These are phyloP conservation scores for Cyclotella sp. DNA, from an alignment of 108 stramenopile species.

Conservation along the genomic window DNA sequence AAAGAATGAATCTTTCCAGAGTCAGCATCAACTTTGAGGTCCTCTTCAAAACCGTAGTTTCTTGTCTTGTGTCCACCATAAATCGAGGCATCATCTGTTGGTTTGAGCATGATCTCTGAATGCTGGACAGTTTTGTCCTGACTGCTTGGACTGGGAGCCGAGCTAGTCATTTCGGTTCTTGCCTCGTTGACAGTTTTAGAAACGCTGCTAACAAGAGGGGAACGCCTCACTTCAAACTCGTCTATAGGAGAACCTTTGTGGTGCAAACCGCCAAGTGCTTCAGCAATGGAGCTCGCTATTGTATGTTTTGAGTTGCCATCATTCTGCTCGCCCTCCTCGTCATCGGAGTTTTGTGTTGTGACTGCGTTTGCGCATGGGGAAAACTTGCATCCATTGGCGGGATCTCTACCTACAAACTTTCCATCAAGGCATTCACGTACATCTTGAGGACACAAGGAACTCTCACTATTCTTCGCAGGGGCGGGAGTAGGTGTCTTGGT, in stretches of 20 bases:
- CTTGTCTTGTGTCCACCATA: neutral
- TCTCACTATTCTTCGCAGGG: neutral
- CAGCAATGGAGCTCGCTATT: neutral
- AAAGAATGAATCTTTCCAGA: constrained; percentile 11
- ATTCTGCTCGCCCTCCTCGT: neutral
- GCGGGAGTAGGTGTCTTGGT: neutral
- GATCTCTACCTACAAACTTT: constrained; percentile 38
- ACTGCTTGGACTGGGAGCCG: neutral
- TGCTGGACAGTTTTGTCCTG: neutral
- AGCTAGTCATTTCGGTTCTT: no score
- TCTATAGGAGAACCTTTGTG: neutral
- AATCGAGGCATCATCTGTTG: constrained; percentile 8
- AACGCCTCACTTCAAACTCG: no score
- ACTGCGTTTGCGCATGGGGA: constrained; percentile 19
- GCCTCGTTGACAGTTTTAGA: no score
- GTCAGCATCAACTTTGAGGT: constrained; percentile 2
- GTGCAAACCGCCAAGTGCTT: neutral
- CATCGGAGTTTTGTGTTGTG: neutral
- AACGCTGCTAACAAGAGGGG: no score
- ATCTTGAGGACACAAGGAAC: constrained; percentile 18
- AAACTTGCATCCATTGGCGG: constrained; percentile 37
- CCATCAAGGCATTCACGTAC: constrained; percentile 30
- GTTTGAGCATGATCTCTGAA: constrained; percentile 2
- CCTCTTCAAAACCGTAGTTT: neutral
- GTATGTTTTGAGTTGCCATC: neutral